Percentiles rank a stretch among this genome's conserved stretches.
Evolutionary conservation across 1,284 basidiomycete species (phyloP).

Genomic region (Ceratobasidium sp.): DNA sequence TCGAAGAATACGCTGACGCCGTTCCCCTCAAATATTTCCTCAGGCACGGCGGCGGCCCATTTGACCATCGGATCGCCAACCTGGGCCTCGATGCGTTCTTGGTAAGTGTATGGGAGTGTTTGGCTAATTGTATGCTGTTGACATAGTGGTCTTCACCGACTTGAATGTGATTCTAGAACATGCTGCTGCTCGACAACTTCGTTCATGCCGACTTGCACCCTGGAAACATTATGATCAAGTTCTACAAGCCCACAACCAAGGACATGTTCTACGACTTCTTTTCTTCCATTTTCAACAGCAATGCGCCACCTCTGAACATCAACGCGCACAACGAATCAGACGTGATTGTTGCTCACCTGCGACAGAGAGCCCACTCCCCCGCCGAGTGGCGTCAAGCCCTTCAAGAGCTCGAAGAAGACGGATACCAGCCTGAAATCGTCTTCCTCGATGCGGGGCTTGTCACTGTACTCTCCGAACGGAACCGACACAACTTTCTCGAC

Average conservation of each 20-base stretch:
- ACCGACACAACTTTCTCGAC: conserved; percentile 94
- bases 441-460: conserved; percentile 97
- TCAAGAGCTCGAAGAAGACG: conserved; percentile 65
- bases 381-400: conserved; percentile 78
- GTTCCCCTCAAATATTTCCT: conserved; percentile 90
- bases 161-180: conserved; percentile 67
- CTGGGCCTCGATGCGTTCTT: conserved; percentile 95
- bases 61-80: conserved; percentile 88
- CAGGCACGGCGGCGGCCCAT: conserved; percentile 88
- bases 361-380: conserved; percentile 62
- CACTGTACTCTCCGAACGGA: conserved; percentile 80
- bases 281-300: conserved; percentile 51
- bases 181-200: conserved; percentile 98
- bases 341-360: conserved; percentile 72
- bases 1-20: conserved; percentile 95
- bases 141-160: neutral
- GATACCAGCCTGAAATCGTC: conserved; percentile 93
- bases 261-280: conserved; percentile 66
- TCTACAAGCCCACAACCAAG: conserved; percentile 78
- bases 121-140: conserved; percentile 14
- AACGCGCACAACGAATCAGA: conserved; percentile 47
- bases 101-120: conserved; percentile 57
- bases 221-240: conserved; percentile 98
- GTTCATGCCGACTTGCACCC: conserved; percentile 95
- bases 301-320: neutral